phyloP scores from a whole-genome alignment of 768 basidiomycete species.

The Pisolithus marmoratus region DNA sequence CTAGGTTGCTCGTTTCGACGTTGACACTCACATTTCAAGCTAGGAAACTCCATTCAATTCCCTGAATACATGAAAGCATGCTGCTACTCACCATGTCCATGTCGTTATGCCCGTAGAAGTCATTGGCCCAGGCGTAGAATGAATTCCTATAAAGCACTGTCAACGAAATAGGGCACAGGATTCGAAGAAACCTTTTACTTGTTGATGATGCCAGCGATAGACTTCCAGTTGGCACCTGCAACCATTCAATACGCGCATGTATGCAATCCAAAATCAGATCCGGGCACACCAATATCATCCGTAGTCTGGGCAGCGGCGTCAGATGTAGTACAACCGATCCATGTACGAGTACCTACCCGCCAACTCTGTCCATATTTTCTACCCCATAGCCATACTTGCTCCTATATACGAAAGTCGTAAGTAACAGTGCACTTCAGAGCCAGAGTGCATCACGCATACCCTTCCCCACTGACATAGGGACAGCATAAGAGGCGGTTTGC shows the following conservation, averaged over 20 bases:
- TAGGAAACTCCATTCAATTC: conserved; percentile 15
- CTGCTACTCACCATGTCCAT: conserved; percentile 51
- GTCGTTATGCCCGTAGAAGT: conserved; percentile 66
- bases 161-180: background rate
- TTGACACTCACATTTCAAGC: conserved; percentile 49
- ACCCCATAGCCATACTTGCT: conserved; percentile 64
- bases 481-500: conserved; percentile 50
- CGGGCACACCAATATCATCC: conserved; percentile 38
- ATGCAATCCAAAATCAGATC: background rate
- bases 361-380: conserved; percentile 55
- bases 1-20: background rate
- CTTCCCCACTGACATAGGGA: conserved; percentile 68
- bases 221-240: conserved; percentile 43
- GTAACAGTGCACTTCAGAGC: background rate
- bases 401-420: conserved; percentile 27
- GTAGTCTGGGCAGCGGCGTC: conserved; percentile 35
- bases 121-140: conserved; percentile 54
- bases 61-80: conserved; percentile 3
- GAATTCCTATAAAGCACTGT: conserved; percentile 47
- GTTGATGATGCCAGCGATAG: conserved; percentile 49
- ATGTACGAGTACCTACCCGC: conserved; percentile 39
- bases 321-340: background rate
- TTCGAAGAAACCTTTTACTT: conserved; percentile 28
- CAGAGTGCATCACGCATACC: conserved; percentile 30
- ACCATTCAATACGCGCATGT: background rate